Percentiles rank a stretch among this genome's conserved stretches.
Evolutionary conservation across 1,284 basidiomycete genomes (phyloP).

Genomic region (Fereydounia khargensis): DNA sequence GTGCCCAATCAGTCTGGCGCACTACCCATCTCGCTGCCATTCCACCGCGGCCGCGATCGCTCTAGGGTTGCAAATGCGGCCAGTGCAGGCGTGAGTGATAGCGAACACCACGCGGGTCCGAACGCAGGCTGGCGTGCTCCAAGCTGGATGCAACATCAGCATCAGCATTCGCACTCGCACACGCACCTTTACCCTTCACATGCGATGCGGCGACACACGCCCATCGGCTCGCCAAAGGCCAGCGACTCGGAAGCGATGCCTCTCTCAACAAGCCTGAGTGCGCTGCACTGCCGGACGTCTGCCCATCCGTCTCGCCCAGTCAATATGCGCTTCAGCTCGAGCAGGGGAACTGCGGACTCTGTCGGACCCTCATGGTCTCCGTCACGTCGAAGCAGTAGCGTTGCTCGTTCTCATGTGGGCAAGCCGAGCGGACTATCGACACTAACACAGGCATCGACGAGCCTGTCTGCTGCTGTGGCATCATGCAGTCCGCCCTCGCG

Average conservation of each 20-base stretch:
- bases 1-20: constrained; percentile 4
- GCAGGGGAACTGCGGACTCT: background rate
- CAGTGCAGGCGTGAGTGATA: constrained; percentile 14
- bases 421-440: no score
- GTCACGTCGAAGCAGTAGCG: background rate
- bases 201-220: background rate
- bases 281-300: background rate
- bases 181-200: no score
- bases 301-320: background rate
- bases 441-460: no score
- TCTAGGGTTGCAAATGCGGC: constrained; percentile 4
- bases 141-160: background rate
- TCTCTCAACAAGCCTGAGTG: no score
- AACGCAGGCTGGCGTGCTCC: background rate
- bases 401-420: background rate
- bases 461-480: no score
- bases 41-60: constrained; percentile 14
- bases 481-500: background rate
- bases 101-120: no score
- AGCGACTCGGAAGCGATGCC: background rate
- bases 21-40: constrained; percentile 17
- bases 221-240: background rate
- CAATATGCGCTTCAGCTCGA: background rate
- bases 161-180: no score
- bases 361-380: background rate